phyloP scores from a whole-genome alignment of 805 yeast species.

The Lipomyces starkeyi region DNA sequence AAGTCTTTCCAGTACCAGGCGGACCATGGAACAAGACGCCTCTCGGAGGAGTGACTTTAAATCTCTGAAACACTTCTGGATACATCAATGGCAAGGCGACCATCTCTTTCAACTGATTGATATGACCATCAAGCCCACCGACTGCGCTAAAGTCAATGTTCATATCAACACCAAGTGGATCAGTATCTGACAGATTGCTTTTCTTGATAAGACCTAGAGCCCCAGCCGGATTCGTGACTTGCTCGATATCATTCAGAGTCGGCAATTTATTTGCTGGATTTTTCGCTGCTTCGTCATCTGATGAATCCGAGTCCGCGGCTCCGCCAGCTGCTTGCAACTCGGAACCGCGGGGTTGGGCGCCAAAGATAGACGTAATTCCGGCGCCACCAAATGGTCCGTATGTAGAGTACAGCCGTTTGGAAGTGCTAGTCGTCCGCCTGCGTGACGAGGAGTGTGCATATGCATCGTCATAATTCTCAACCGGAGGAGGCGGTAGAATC shows the following conservation, averaged over 20 bases:
- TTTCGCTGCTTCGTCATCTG: slow-evolving; percentile 52
- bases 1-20: slow-evolving; percentile 98
- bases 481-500: slow-evolving; percentile 77
- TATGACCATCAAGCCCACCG: slow-evolving; percentile 91
- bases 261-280: slow-evolving; percentile 42
- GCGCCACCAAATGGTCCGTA: slow-evolving; percentile 99
- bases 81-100: slow-evolving; percentile 89
- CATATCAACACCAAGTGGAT: slow-evolving; percentile 90
- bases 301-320: slow-evolving; percentile 52
- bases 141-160: slow-evolving; percentile 81
- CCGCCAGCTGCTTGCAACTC: slow-evolving; percentile 44
- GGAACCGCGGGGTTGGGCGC: slow-evolving; percentile 53
- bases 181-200: slow-evolving; percentile 80
- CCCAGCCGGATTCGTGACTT: slow-evolving; percentile 37
- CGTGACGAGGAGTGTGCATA: slow-evolving; percentile 16
- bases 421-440: slow-evolving; percentile 43
- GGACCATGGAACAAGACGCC: slow-evolving; percentile 99
- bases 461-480: slow-evolving; percentile 41
- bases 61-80: slow-evolving; percentile 90
- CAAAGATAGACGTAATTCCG: slow-evolving; percentile 84
- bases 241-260: slow-evolving; percentile 37
- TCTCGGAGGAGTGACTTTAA: slow-evolving; percentile 92
- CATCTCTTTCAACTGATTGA: slow-evolving; percentile 94
- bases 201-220: slow-evolving; percentile 51
- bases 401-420: slow-evolving; percentile 84